phyloP scores from a whole-genome alignment of 768 basidiomycete species.

The Pulveroboletus frians region DNA sequence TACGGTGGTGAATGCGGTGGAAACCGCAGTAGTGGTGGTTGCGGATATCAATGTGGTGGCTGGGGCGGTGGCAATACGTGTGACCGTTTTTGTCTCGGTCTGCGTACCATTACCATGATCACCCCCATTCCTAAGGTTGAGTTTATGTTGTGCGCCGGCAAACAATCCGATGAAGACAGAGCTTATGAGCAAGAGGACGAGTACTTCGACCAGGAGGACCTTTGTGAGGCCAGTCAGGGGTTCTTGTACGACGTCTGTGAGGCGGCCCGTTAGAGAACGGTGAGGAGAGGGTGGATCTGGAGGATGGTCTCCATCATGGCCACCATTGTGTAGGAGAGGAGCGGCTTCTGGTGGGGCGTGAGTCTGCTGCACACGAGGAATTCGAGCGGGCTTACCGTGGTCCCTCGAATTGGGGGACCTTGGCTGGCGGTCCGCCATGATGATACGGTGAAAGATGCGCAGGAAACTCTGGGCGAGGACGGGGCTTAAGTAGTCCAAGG shows the following conservation, averaged over 20 bases:
- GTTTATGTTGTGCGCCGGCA: conserved; percentile 79
- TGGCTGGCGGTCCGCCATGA: conserved; percentile 54
- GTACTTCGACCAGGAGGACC: conserved; percentile 66
- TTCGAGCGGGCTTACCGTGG: conserved; percentile 38
- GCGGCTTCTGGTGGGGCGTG: conserved; percentile 47
- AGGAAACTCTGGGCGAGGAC: background rate
- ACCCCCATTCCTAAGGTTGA: conserved; percentile 45
- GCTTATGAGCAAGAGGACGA: conserved; percentile 75
- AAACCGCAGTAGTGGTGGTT: conserved; percentile 33
- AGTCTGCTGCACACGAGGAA: background rate
- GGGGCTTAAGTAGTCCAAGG: conserved; percentile 26
- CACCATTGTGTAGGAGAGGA: conserved; percentile 53
- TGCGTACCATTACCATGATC: conserved; percentile 32
- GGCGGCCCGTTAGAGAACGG: conserved; percentile 23
- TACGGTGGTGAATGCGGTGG: conserved; percentile 29
- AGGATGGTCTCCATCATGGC: conserved; percentile 36
- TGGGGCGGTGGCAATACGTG: conserved; percentile 26
- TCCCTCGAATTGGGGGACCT: conserved; percentile 56
- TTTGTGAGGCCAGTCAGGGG: conserved; percentile 82
- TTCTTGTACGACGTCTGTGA: conserved; percentile 60
- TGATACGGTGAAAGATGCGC: conserved; percentile 23
- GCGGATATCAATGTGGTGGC: conserved; percentile 27
- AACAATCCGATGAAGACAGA: conserved; percentile 93
- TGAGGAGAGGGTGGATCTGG: conserved; percentile 35
- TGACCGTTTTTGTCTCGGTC: conserved; percentile 32